Evolutionary conservation across 1,284 basidiomycete species (phyloP), one percentile per base, ranked within the genome.

Genomic region (Austroboletus novae-zelandiae): DNA sequence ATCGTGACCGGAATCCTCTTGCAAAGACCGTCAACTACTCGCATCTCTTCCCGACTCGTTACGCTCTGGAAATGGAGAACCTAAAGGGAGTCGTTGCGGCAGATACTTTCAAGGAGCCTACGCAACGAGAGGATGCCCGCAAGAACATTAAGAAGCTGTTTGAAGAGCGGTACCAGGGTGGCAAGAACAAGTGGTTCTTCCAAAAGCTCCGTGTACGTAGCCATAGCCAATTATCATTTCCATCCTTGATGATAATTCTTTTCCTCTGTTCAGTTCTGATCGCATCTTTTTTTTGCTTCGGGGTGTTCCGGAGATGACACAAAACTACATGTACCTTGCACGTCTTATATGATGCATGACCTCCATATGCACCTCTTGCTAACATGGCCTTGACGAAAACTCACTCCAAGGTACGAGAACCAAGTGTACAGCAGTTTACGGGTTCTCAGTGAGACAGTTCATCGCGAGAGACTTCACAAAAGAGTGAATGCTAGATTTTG

Each of bases 121-220:
- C 92, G 64, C 90, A 94, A 71, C 85, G 94, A 62, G 90, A 93
- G 75, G 86, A 95, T 62, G 81, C 93, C 53, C 97, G 96, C 81
- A 98, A 98, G 83, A 86, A 79, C 62, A 85, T 97, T 73, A 97
- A 96, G 84, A 96, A 96, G 77, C 72, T 91, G 69, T 76, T 98
- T 54, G 94, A 97, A 84, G 93, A 97, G 68, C 79, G 92, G 56
- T 96, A 97, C 83, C 78, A 80, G 51, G 76, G 79, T 53, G 94
- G 94, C 55, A 93, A 94, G 82, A 96, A 95, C 84, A 87, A 86
- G 73, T 96, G 94, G 94, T 96, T 94, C 82, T 92, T 93, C 83
- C 80, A 84, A 58, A 67, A 84, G 53, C 81, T 92, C 54, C 81
- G 84, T 64, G 89, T 91, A 70, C 62, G 86, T 77, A 45, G 32